A percentile compares a stretch with the other conserved stretches of the same genome.
Conservation (phyloP, 2,329 filamentous ascomycete species). For the Ilyonectria mors-panacis region DNA sequence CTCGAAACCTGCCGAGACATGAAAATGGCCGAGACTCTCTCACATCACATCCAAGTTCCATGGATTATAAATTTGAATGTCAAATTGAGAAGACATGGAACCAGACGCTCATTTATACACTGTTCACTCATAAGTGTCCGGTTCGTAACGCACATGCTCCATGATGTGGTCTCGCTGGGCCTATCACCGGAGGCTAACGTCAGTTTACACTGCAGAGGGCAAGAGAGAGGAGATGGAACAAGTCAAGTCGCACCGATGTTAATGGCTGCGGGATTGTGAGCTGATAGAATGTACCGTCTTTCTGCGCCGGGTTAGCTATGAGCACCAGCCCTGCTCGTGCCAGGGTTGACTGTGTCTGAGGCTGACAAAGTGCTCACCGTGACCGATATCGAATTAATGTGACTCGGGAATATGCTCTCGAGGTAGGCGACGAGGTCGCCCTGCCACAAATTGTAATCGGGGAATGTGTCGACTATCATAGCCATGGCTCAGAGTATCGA, state of each 20-base stretch:
- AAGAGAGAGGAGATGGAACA: neutral
- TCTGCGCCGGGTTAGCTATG: conserved; percentile 11
- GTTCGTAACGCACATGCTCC: neutral
- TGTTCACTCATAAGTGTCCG: neutral
- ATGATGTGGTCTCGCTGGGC: conserved; percentile 5
- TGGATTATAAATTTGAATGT: neutral
- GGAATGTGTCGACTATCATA: conserved; percentile 20
- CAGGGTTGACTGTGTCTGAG: neutral
- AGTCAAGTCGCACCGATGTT: neutral
- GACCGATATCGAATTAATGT: neutral
- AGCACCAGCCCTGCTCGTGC: neutral
- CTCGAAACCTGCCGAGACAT: neutral
- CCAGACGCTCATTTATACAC: neutral
- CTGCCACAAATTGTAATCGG: conserved; percentile 10
- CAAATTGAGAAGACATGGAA: neutral
- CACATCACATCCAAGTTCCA: neutral
- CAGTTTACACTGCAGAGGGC: neutral
- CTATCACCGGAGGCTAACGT: neutral
- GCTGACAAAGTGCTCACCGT: neutral
- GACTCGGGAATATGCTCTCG: neutral
- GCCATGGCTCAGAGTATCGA: neutral
- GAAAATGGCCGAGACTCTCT: neutral
- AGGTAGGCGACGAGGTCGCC: conserved; percentile 5
- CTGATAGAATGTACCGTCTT: neutral
- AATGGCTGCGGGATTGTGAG: conserved; percentile 13